These are phyloP conservation scores for Ogataea naganishii DNA, from an alignment of 805 yeast species.

Conservation along the genomic window DNA sequence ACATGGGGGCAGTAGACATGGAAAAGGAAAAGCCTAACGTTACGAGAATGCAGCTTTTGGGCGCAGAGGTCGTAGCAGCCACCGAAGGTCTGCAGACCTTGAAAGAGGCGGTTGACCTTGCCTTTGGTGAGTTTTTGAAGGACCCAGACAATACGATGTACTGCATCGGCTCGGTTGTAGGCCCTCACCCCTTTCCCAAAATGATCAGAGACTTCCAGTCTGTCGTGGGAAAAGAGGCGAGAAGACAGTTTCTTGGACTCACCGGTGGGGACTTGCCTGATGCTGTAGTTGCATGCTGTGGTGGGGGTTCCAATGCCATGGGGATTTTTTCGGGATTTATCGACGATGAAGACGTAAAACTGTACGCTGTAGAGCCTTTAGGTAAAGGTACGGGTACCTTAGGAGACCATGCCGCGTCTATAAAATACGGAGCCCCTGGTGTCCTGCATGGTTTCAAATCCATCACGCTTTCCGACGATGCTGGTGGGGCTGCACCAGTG, in stretches of 20 bases:
- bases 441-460: constrained; percentile 7
- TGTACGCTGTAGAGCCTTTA: constrained; percentile 8
- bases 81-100: constrained; percentile 6
- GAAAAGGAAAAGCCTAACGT: constrained; percentile 8
- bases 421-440: constrained; percentile 4
- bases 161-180: constrained; percentile 9
- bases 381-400: constrained; percentile 7
- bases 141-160: constrained; percentile 7
- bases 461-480: constrained; percentile 1
- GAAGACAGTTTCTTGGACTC: constrained; percentile 5
- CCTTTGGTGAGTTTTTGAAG: constrained; percentile 5
- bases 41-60: constrained; percentile 7
- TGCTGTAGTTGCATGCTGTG: constrained; percentile 9
- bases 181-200: constrained; percentile 8
- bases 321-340: constrained; percentile 8
- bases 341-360: constrained; percentile 7
- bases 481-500: constrained; percentile 6
- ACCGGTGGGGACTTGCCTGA: constrained; percentile 5
- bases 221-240: constrained; percentile 8
- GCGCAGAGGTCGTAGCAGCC: constrained; percentile 8
- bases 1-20: constrained; percentile 9
- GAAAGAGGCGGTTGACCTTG: constrained; percentile 9
- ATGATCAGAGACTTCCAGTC: constrained; percentile 8
- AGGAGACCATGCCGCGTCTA: constrained; percentile 7
- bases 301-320: constrained; percentile 9